Evolutionary conservation across 306 rosid species (phyloP).

Genomic region (Cucurbita argyrosperma): DNA sequence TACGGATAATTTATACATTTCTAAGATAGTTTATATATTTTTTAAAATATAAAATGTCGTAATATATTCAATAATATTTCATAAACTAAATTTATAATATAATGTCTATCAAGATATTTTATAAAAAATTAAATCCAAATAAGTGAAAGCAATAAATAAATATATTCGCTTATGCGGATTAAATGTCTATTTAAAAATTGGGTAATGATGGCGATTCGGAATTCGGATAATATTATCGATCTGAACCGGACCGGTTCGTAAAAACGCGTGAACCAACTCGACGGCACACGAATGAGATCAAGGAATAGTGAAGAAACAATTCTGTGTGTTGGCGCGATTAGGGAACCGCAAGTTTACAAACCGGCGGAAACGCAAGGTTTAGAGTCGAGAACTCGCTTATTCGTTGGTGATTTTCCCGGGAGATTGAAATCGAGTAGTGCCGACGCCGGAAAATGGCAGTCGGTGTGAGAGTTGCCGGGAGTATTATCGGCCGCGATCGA

Average conservation of each 20-base stretch:
- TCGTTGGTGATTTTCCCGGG: neutral
- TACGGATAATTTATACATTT: too few relatives aligned
- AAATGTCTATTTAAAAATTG: too few relatives aligned
- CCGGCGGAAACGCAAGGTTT: neutral
- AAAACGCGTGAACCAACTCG: neutral
- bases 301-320: neutral
- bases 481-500: constrained; percentile 41
- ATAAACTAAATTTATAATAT: too few relatives aligned
- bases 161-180: too few relatives aligned
- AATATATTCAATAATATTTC: too few relatives aligned
- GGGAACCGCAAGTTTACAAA: neutral
- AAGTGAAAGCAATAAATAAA: too few relatives aligned
- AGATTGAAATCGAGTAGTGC: neutral
- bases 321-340: neutral
- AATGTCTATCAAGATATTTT: too few relatives aligned
- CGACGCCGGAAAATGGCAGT: constrained; percentile 29
- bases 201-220: neutral
- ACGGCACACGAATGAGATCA: neutral
- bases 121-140: too few relatives aligned
- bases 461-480: constrained; percentile 26
- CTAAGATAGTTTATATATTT: too few relatives aligned
- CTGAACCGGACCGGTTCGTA: neutral
- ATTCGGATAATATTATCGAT: neutral
- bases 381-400: neutral
- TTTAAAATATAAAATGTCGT: too few relatives aligned